phyloP scores from a whole-genome alignment of 164 flowering plant species.

The Nymphaea colorata region DNA sequence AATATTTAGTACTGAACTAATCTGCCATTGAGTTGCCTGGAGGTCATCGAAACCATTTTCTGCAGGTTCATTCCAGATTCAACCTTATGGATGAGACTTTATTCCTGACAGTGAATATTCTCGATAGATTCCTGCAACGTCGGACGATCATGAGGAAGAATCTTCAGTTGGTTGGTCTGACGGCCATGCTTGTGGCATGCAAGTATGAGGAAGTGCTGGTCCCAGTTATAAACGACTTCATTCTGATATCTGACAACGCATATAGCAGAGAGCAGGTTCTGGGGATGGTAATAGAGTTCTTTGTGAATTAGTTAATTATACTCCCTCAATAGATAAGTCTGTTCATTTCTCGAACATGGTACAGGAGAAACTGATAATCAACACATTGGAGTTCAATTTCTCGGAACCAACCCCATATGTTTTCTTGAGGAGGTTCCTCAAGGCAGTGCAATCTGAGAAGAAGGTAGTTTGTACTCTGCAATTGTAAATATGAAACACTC shows the following conservation, averaged over 20 bases:
- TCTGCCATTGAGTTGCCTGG: neutral
- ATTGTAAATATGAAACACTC: neutral
- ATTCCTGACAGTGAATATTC: constrained; percentile 62
- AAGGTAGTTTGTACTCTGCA: constrained; percentile 22
- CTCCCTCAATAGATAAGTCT: neutral
- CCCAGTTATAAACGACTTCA: constrained; percentile 74
- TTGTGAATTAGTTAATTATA: neutral
- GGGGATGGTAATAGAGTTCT: constrained; percentile 47
- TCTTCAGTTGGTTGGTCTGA: constrained; percentile 81
- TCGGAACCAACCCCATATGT: constrained; percentile 75
- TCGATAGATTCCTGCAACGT: constrained; percentile 61
- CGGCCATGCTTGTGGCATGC: constrained; percentile 89
- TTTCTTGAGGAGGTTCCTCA: constrained; percentile 72
- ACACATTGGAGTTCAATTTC: constrained; percentile 56
- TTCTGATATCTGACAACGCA: constrained; percentile 74
- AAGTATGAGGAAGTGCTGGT: constrained; percentile 85
- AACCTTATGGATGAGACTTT: constrained; percentile 81
- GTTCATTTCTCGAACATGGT: neutral
- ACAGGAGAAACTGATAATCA: constrained; percentile 76
- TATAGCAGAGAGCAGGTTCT: constrained; percentile 67
- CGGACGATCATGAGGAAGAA: constrained; percentile 60
- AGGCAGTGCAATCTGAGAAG: constrained; percentile 67
- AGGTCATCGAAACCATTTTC: neutral
- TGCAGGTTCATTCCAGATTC: constrained; percentile 83
- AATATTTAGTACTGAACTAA: too few species aligned